Percentiles rank a stretch among this genome's conserved stretches.
Evolutionary conservation across 106 monocot species (phyloP).

Genomic region (Alisma plantagoaquatica): DNA sequence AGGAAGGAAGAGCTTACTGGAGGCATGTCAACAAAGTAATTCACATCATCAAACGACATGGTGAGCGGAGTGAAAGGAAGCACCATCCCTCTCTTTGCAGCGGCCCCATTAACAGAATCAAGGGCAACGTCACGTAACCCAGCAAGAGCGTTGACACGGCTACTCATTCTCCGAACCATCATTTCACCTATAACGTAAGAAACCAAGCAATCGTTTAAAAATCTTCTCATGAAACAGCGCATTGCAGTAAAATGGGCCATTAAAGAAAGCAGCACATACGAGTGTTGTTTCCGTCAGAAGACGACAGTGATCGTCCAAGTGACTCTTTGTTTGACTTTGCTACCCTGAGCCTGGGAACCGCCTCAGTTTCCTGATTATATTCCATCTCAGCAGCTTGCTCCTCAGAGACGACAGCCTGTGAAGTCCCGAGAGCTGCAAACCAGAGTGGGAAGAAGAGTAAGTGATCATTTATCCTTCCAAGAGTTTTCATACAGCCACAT

Average conservation of each 20-base stretch:
- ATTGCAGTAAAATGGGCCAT: too few relatives aligned
- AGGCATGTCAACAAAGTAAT: conserved; percentile 92
- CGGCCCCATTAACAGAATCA: conserved; percentile 21
- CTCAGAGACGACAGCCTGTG: conserved; percentile 48
- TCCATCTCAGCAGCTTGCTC: conserved; percentile 33
- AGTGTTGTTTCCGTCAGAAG: conserved; percentile 24
- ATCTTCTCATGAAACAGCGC: too few relatives aligned
- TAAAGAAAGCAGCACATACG: conserved; percentile 14
- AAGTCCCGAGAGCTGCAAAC: conserved; percentile 32
- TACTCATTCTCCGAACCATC: conserved; percentile 17
- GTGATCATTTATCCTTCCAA: too few relatives aligned
- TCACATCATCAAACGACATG: conserved; percentile 90
- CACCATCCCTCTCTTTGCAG: conserved; percentile 71
- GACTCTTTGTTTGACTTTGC: conserved; percentile 18
- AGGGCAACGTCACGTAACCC: conserved; percentile 14
- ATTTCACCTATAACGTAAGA: conserved; percentile 24
- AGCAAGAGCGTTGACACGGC: conserved; percentile 6
- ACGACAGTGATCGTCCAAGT: conserved; percentile 11
- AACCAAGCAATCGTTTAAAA: too few relatives aligned
- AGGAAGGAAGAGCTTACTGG: conserved; percentile 61
- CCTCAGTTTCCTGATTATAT: conserved; percentile 16
- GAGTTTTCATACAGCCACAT: too few relatives aligned
- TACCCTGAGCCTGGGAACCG: conserved; percentile 15
- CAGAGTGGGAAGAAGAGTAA: too few relatives aligned
- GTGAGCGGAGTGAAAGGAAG: conserved; percentile 82